Base-by-base conservation (phyloP, 345 rosid genomes). In the Reutealis trisperma region DNA sequence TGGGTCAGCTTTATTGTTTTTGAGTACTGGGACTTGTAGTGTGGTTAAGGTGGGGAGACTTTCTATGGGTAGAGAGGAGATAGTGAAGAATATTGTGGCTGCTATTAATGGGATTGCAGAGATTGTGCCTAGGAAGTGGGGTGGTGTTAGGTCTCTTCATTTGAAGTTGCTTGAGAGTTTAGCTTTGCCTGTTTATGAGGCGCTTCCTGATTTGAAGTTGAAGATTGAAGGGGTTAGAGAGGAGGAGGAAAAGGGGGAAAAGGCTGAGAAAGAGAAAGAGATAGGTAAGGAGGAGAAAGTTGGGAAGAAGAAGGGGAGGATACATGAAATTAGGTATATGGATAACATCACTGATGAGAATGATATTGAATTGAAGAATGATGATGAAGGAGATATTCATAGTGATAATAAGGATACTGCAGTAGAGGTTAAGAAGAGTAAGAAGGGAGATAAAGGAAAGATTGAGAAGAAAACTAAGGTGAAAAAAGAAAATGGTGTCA, bases 321-420 rank as follows among this genome's bases (percentile, higher is more conserved):
- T 93, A 75, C 92, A 88, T 60, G 94, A 89, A 77, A 87, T 93
- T 81, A 87, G 84, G 77, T 93, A 93, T 84, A 88, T 93, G 93
- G 97, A 93, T 83, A 83, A 81, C 54, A 75, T 75, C 62, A 76
- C 74, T 5, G 61, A 52, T 73, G 63, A 25, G 41, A 45, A 22
- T 60, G 78, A 74, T 1, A 27, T 70, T 70, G 62, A 9, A 9
- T 51, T 18, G 37, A 85, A 55, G 87, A 85, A 72, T 79, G 84
- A 84, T 41, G 80, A 81, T 63, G 88, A 85, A 65, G 83, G 71
- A 41, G 86, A 82, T 61, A 67, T 14, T 19, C 81, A 15, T 32
- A 71, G 11, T 9, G 81, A 55, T 41, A 66, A 66, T 22, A 67
- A 3, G 13, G 72, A 44, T 64, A 68, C 10, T 51, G 78, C 63